Percentiles rank a stretch among this genome's conserved stretches.
Evolutionary conservation across 345 rosid species (phyloP).

Genomic region (Populus deltoides): DNA sequence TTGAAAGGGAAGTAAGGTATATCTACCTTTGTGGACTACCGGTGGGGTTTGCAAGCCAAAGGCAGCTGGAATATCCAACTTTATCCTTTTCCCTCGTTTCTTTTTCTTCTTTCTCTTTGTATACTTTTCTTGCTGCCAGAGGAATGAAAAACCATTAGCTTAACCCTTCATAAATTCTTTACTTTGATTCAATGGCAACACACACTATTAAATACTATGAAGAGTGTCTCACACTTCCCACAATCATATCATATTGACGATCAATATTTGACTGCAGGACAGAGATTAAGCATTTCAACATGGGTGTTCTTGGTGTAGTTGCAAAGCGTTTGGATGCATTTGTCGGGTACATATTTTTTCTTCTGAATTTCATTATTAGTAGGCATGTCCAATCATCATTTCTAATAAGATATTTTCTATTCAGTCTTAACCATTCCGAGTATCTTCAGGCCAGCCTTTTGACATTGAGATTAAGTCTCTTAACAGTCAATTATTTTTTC

Average conservation of each 20-base stretch:
- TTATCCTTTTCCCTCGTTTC: background rate
- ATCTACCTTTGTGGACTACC: no score
- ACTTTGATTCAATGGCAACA: background rate
- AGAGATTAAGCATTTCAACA: background rate
- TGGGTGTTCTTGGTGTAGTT: constrained; percentile 11
- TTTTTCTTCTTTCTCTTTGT: background rate
- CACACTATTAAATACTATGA: background rate
- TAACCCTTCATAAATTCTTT: background rate
- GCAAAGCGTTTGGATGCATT: constrained; percentile 16
- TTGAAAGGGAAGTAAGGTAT: no score
- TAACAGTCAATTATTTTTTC: background rate
- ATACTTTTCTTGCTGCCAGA: background rate
- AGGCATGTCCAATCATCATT: background rate
- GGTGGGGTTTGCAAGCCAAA: no score
- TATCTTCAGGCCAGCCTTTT: background rate
- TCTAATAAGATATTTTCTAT: no score
- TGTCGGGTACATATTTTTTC: background rate
- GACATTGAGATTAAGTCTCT: background rate
- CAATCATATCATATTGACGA: background rate
- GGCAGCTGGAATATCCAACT: no score
- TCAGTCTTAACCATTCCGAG: no score
- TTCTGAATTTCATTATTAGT: background rate
- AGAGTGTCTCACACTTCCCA: background rate
- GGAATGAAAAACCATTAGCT: background rate
- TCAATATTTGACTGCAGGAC: background rate